phyloP scores from a whole-genome alignment of 768 basidiomycete genomes.

The Boletus coccyginus region DNA sequence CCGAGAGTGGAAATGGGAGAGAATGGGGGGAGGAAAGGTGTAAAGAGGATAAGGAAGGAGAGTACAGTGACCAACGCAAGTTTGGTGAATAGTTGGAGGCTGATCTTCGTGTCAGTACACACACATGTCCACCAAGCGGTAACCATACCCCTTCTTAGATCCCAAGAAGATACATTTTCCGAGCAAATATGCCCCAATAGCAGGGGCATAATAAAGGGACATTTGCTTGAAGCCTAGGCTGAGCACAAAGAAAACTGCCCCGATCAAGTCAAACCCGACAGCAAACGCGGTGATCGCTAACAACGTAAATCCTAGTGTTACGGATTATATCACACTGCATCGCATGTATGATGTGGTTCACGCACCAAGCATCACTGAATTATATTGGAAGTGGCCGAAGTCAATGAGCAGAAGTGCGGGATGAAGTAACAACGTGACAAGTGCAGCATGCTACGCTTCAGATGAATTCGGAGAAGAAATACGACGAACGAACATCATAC shows the following conservation, averaged over 20 bases:
- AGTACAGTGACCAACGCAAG: slow-evolving; percentile 59
- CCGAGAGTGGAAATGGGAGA: slow-evolving; percentile 46
- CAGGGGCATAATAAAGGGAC: slow-evolving; percentile 92
- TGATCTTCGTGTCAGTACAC: slow-evolving; percentile 13
- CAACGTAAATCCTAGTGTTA: slow-evolving; percentile 57
- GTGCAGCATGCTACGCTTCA: slow-evolving; percentile 43
- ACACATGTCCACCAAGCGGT: not conserved
- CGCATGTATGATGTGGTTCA: slow-evolving; percentile 6
- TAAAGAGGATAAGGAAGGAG: slow-evolving; percentile 69
- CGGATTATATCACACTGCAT: not conserved
- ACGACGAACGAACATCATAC: slow-evolving; percentile 37
- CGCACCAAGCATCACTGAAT: slow-evolving; percentile 87
- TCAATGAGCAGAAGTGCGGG: slow-evolving; percentile 84
- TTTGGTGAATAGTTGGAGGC: slow-evolving; percentile 57
- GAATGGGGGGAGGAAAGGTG: slow-evolving; percentile 77
- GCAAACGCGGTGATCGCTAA: slow-evolving; percentile 71
- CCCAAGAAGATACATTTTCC: slow-evolving; percentile 89
- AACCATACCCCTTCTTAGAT: slow-evolving; percentile 58
- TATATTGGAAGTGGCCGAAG: slow-evolving; percentile 95
- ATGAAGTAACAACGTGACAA: slow-evolving; percentile 74
- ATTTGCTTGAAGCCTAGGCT: slow-evolving; percentile 94
- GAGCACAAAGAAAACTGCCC: slow-evolving; percentile 77
- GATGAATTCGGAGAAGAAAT: not conserved
- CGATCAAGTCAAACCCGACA: slow-evolving; percentile 64
- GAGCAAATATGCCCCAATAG: slow-evolving; percentile 84